Conservation (phyloP, 257 asterid genomes). For the Jaltomata sinuosa region DNA sequence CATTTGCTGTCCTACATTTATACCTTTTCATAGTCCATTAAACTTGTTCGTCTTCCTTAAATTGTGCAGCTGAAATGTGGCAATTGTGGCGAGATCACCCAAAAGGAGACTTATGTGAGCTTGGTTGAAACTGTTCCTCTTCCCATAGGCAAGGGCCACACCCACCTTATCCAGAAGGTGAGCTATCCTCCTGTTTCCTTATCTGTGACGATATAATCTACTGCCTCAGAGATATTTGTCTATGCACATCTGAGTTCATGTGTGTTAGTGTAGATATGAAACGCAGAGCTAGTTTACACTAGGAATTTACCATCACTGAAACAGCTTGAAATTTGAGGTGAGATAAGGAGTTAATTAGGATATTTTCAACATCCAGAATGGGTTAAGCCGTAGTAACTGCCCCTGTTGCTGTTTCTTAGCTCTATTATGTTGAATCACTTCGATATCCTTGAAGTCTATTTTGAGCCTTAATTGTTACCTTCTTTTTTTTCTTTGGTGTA, state of each 20-base stretch:
- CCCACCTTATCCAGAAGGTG: conserved; percentile 76
- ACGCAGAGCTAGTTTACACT: background rate
- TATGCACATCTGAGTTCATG: background rate
- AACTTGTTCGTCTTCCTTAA: background rate
- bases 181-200: background rate
- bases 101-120: conserved; percentile 60
- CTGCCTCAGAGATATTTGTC: background rate
- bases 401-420: background rate
- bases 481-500: too few relatives aligned
- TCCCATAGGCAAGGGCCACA: conserved; percentile 47
- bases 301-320: background rate
- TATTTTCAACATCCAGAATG: background rate
- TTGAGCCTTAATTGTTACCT: background rate
- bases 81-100: conserved; percentile 64
- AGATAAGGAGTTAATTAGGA: background rate
- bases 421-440: background rate
- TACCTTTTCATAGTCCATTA: background rate
- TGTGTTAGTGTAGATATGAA: background rate
- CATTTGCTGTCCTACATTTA: background rate
- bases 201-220: background rate
- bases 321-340: background rate
- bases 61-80: conserved; percentile 61
- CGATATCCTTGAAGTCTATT: background rate
- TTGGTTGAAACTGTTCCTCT: conserved; percentile 53
- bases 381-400: background rate